Conservation (phyloP, 2,329 filamentous ascomycete genomes). For the Paecilomyces variotii region DNA sequence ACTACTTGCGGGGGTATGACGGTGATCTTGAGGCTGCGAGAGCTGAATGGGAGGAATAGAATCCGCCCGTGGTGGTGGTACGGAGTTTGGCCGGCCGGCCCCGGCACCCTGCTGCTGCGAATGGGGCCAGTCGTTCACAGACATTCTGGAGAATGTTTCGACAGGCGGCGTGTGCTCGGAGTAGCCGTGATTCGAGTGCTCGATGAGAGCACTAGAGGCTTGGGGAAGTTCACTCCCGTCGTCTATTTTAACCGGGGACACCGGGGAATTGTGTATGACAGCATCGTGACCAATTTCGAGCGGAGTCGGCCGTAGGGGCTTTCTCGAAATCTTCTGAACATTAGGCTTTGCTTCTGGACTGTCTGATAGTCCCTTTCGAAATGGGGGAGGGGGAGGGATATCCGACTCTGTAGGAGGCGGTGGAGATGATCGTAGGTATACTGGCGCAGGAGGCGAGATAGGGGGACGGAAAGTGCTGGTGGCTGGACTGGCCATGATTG, state of each 20-base stretch:
- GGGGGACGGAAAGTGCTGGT: constrained; percentile 18
- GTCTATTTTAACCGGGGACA: constrained; percentile 28
- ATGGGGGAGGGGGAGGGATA: constrained; percentile 11
- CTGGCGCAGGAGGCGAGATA: constrained; percentile 35
- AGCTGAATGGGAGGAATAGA: constrained; percentile 12
- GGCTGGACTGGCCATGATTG: constrained; percentile 20
- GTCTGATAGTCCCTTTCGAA: constrained; percentile 2
- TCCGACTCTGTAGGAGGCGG: constrained; percentile 14
- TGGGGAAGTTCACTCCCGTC: constrained; percentile 16
- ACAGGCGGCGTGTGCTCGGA: constrained; percentile 15
- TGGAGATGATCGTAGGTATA: constrained; percentile 33
- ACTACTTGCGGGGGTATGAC: constrained; percentile 26
- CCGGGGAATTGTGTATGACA: constrained; percentile 21
- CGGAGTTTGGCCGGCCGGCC: background rate
- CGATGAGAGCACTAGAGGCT: constrained; percentile 20
- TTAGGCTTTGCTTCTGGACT: constrained; percentile 10
- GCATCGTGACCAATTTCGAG: constrained; percentile 13
- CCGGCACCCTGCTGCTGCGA: constrained; percentile 11
- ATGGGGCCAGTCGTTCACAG: constrained; percentile 15
- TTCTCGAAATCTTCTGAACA: constrained; percentile 17
- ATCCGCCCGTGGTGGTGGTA: constrained; percentile 18
- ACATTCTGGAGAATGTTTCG: constrained; percentile 17
- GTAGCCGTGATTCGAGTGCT: constrained; percentile 16
- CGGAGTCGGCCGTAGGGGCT: constrained; percentile 13
- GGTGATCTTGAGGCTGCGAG: constrained; percentile 11